These are phyloP conservation scores for Arabidopsis thaliana DNA, from an alignment of 345 rosid genomes.

Conservation along the genomic window TAIR10.1 NC_003075.7:16985501-16986000, in stretches of 20 bases:
- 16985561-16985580: slow-evolving; percentile 23
- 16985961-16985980: not conserved
- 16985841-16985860: slow-evolving; percentile 6
- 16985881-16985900: slow-evolving; percentile 1
- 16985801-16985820: slow-evolving; percentile 6
- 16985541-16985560: slow-evolving; percentile 13
- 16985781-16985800: slow-evolving; percentile 58
- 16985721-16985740: slow-evolving; percentile 64
- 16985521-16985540: slow-evolving; percentile 55
- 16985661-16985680: slow-evolving; percentile 14
- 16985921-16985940: not conserved
- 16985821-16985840: slow-evolving; percentile 1
- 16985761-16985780: slow-evolving; percentile 63
- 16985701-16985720: slow-evolving; percentile 76
- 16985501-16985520: slow-evolving; percentile 64
- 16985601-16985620: slow-evolving; percentile 21
- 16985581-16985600: not conserved
- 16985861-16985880: not conserved
- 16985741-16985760: slow-evolving; percentile 58
- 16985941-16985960: not conserved
- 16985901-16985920: not conserved
- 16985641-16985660: slow-evolving; percentile 1
- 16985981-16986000: slow-evolving; percentile 3
- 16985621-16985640: not conserved
- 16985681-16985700: slow-evolving; percentile 79